Evolutionary conservation across 768 basidiomycete genomes (phyloP).

Genomic region (Termitomyces sp.): DNA sequence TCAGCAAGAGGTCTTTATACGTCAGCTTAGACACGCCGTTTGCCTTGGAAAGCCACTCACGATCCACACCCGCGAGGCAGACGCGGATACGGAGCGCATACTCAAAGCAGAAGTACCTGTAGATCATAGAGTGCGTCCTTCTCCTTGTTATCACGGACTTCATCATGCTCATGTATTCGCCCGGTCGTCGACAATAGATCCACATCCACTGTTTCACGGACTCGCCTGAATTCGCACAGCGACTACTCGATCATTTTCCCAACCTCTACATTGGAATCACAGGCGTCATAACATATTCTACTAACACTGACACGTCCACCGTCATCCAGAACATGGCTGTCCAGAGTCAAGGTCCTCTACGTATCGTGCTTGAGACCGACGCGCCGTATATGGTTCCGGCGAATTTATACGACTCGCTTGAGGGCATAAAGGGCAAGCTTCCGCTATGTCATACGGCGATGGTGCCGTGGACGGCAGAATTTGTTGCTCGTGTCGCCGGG

Average conservation of each 20-base stretch:
- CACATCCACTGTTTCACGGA: slow-evolving; percentile 92
- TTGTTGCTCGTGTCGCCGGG: slow-evolving; percentile 50
- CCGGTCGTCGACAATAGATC: slow-evolving; percentile 40
- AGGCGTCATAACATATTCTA: slow-evolving; percentile 78
- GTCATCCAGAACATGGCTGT: slow-evolving; percentile 57
- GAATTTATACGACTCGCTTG: slow-evolving; percentile 61
- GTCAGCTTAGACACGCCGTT: slow-evolving; percentile 71
- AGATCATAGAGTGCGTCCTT: slow-evolving; percentile 53
- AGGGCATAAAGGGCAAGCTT: slow-evolving; percentile 52
- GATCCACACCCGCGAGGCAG: slow-evolving; percentile 85
- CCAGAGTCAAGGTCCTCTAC: slow-evolving; percentile 26
- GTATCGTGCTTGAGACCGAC: slow-evolving; percentile 78
- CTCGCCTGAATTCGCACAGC: slow-evolving; percentile 66
- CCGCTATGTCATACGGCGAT: slow-evolving; percentile 77
- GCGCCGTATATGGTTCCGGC: slow-evolving; percentile 86
- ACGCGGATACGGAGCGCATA: slow-evolving; percentile 77
- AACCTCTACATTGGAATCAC: slow-evolving; percentile 86
- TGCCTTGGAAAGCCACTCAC: slow-evolving; percentile 72
- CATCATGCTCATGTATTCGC: not conserved
- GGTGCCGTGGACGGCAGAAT: slow-evolving; percentile 85
- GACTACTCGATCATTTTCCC: slow-evolving; percentile 72
- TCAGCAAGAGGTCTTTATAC: slow-evolving; percentile 62
- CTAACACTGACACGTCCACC: slow-evolving; percentile 67
- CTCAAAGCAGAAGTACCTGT: slow-evolving; percentile 73
- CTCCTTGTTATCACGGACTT: not conserved